Conservation (phyloP, 805 yeast species). For the Lachancea fermentati region DNA sequence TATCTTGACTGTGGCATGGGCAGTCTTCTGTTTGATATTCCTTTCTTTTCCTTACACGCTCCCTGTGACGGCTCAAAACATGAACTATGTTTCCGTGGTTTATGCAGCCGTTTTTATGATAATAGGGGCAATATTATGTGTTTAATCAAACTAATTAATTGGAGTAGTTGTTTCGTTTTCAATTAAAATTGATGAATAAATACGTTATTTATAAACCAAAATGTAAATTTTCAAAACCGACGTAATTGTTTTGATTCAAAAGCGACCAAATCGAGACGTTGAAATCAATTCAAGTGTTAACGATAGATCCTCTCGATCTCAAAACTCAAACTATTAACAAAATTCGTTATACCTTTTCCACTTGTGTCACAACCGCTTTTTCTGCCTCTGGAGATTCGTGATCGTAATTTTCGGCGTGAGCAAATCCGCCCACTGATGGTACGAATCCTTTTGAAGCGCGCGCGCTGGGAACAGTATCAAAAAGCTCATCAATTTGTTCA, state of each 20-base stretch:
- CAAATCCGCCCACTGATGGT: constrained; percentile 10
- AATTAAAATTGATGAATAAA: too few species aligned
- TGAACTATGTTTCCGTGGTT: constrained; percentile 52
- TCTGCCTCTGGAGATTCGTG: constrained; percentile 8
- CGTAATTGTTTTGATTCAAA: too few species aligned
- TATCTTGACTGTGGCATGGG: constrained; percentile 42
- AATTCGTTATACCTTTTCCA: too few species aligned
- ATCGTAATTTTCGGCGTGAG: constrained; percentile 2
- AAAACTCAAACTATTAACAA: too few species aligned
- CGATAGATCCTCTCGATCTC: too few species aligned
- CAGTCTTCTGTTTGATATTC: constrained; percentile 44
- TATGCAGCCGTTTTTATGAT: constrained; percentile 26
- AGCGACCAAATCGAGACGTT: too few species aligned
- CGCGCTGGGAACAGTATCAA: constrained; percentile 12
- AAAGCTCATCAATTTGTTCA: constrained; percentile 66
- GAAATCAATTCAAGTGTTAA: too few species aligned
- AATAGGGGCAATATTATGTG: constrained; percentile 6
- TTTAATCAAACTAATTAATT: too few species aligned
- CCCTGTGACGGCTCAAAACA: constrained; percentile 46
- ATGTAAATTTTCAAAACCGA: too few species aligned
- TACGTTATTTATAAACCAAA: too few species aligned
- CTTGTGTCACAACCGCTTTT: constrained; percentile 13
- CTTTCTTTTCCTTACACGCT: constrained; percentile 47
- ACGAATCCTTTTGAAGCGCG: constrained; percentile 14
- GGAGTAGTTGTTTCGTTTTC: too few species aligned